These are phyloP conservation scores for Rhodamnia argentea DNA, from an alignment of 345 rosid genomes.

Conservation along the genomic window DNA sequence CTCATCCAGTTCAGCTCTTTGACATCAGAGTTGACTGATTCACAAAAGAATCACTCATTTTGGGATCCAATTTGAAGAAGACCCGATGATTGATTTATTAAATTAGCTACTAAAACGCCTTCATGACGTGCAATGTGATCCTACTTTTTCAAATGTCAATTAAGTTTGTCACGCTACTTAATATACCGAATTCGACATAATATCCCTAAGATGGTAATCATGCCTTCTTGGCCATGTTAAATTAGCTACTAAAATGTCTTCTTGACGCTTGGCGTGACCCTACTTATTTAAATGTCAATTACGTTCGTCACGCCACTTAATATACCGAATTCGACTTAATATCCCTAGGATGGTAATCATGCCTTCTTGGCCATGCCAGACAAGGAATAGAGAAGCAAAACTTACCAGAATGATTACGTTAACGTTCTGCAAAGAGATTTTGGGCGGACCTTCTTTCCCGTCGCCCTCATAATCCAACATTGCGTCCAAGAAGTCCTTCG, in stretches of 20 bases:
- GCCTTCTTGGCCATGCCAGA: background rate
- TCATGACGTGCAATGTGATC: background rate
- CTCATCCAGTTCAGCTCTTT: background rate
- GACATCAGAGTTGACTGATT: background rate
- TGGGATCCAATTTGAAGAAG: background rate
- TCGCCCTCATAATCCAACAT: background rate
- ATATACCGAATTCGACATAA: background rate
- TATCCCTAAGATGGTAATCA: background rate
- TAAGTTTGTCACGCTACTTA: background rate
- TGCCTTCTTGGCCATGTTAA: background rate
- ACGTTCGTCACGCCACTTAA: background rate
- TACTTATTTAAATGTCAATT: background rate
- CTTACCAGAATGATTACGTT: background rate
- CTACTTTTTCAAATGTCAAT: background rate
- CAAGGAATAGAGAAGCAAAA: background rate
- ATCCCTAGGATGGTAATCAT: background rate
- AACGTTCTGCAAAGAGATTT: background rate
- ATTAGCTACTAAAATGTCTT: background rate
- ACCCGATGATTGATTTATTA: background rate
- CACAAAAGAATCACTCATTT: background rate
- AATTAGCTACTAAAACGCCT: background rate
- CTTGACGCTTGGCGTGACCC: background rate
- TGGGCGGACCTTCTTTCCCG: background rate
- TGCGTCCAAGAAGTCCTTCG: background rate
- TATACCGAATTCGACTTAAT: background rate